These are phyloP conservation scores for Kazachstania taianensis DNA, from an alignment of 805 yeast species.

Conservation along the genomic window DNA sequence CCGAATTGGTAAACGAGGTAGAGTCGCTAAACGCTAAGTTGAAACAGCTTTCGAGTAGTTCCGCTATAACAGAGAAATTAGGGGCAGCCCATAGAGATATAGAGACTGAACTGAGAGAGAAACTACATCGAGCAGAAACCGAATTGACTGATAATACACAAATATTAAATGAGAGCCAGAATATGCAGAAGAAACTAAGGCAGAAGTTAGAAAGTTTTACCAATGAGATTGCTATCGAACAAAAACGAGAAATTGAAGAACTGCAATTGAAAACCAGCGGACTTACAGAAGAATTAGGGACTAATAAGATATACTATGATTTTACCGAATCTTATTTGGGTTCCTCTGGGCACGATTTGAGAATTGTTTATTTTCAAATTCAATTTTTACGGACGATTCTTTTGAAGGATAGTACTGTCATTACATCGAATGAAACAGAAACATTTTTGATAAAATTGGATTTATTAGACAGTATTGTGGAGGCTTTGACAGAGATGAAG, in stretches of 20 bases:
- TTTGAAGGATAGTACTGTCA: background rate
- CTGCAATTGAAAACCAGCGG: background rate
- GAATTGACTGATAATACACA: background rate
- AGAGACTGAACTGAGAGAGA: background rate
- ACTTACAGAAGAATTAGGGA: background rate
- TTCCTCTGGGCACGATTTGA: no score
- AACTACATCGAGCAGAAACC: background rate
- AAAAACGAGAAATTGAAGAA: background rate
- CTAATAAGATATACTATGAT: background rate
- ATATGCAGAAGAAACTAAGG: background rate
- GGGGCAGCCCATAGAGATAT: background rate
- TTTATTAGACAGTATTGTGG: background rate
- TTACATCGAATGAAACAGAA: background rate
- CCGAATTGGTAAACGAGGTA: conserved; percentile 29
- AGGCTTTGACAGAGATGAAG: background rate
- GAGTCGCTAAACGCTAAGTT: conserved; percentile 30
- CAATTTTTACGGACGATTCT: background rate
- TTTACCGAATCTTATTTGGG: conserved; percentile 2
- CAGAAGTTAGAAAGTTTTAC: background rate
- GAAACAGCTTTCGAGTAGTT: conserved; percentile 27
- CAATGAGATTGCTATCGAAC: background rate
- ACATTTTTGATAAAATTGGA: background rate
- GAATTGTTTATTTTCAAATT: background rate
- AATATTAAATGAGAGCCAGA: background rate
- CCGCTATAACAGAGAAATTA: background rate